Conservation (phyloP, 2,329 filamentous ascomycete species). For the Laburnicola sp. region DNA sequence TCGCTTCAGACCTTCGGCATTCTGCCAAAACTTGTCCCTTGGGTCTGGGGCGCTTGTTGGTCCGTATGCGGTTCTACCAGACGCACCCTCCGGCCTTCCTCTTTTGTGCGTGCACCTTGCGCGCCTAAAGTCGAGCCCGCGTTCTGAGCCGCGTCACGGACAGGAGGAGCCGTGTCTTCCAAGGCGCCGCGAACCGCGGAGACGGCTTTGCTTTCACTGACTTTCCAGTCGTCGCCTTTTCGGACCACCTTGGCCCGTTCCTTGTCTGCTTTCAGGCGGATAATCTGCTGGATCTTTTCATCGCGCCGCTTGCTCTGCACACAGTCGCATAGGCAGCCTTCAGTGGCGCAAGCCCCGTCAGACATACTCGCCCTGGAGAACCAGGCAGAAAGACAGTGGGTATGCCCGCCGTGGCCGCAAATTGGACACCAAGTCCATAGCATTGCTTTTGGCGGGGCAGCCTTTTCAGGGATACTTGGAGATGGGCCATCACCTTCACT, state of each 20-base stretch:
- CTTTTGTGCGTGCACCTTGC: slow-evolving; percentile 18
- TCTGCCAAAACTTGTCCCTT: slow-evolving; percentile 12
- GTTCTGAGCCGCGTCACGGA: slow-evolving; percentile 20
- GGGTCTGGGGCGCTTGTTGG: slow-evolving; percentile 10
- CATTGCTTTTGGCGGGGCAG: slow-evolving; percentile 31
- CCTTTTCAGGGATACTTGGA: slow-evolving; percentile 27
- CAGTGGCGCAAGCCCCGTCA: slow-evolving; percentile 61
- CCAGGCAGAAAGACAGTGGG: slow-evolving; percentile 61
- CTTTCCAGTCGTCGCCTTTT: slow-evolving; percentile 48
- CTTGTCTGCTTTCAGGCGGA: slow-evolving; percentile 38
- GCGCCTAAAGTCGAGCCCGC: slow-evolving; percentile 14
- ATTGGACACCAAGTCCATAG: slow-evolving; percentile 62
- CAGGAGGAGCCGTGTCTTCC: slow-evolving; percentile 20
- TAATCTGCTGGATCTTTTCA: slow-evolving; percentile 35
- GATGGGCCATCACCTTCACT: slow-evolving; percentile 23
- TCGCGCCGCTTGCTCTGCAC: slow-evolving; percentile 51
- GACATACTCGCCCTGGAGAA: slow-evolving; percentile 51
- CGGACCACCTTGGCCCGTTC: slow-evolving; percentile 40
- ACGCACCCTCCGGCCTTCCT: slow-evolving; percentile 35
- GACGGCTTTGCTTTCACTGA: slow-evolving; percentile 50
- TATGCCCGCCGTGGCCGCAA: slow-evolving; percentile 64
- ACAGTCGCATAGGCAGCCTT: slow-evolving; percentile 64
- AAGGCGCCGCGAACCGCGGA: slow-evolving; percentile 42
- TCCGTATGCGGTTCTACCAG: slow-evolving; percentile 28
- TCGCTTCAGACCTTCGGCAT: slow-evolving; percentile 9